Evolutionary conservation across 2,329 filamentous ascomycete species (phyloP).

Genomic region (Neospermospora avenae): DNA sequence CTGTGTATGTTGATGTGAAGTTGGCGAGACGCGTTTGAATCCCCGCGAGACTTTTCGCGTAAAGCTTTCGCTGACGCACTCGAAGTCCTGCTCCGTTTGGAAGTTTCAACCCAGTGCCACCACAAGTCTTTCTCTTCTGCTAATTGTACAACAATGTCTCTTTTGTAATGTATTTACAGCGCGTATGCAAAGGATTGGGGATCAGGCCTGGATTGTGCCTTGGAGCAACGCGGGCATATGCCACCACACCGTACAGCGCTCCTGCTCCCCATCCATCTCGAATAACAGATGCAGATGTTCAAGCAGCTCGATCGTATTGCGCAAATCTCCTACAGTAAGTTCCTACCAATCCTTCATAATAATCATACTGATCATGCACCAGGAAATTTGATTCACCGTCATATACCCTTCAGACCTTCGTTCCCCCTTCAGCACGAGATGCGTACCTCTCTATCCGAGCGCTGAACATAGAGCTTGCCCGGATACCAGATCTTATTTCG

Average conservation of each 20-base stretch:
- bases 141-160: conserved; percentile 19
- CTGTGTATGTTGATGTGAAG: conserved; percentile 6
- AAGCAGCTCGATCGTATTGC: conserved; percentile 35
- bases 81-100: background rate
- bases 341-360: background rate
- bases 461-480: conserved; percentile 88
- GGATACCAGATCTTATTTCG: conserved; percentile 85
- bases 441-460: conserved; percentile 88
- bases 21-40: conserved; percentile 25
- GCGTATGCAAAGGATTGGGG: conserved; percentile 26
- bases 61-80: conserved; percentile 14
- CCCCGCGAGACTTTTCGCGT: conserved; percentile 14
- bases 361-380: conserved; percentile 18
- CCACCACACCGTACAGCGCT: conserved; percentile 33
- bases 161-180: conserved; percentile 28
- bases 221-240: conserved; percentile 27
- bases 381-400: conserved; percentile 89
- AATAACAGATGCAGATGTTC: conserved; percentile 35
- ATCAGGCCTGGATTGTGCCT: conserved; percentile 12
- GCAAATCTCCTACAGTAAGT: conserved; percentile 35
- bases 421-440: conserved; percentile 70
- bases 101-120: background rate
- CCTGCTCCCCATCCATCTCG: conserved; percentile 32
- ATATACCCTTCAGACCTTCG: conserved; percentile 79
- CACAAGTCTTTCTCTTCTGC: conserved; percentile 1